Evolutionary conservation across 2,329 filamentous ascomycete genomes (phyloP), one percentile per base, ranked within the genome.

Genomic region (Penicillium sp.): DNA sequence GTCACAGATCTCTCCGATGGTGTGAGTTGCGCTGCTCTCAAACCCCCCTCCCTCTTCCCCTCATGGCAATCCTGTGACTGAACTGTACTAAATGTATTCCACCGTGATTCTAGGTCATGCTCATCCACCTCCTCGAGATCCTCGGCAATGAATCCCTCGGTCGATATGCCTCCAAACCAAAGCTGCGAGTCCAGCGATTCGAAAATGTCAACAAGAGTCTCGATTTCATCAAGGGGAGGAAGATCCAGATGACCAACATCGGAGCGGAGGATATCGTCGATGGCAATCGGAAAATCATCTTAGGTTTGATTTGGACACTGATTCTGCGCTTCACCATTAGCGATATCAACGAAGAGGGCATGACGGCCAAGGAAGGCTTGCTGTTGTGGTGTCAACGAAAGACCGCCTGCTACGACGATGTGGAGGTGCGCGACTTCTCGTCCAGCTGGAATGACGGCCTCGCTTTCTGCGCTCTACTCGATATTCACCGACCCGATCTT

Each of bases 291-390:
- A 99, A 97, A 80, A 97, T 99, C 68, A 96, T 97, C 54, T 81
- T 99, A 24, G 94, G 94, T 24, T 80, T 99, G 64, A 97, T 99
- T 74, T 99, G 94, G 94, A 99, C 92, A 5, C 81, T 99, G 57
- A 99, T 99, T 87, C 80, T 97, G 61, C 84, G 94, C 44, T 99
- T 99, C 73, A 99, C 94, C 62, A 99, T 99, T 71, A 97, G 88
- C 72, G 94, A 99, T 74, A 99, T 99, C 78, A 97, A 95, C 71
- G 89, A 93, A 73, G 94, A 97, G 80, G 94, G 94, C 60, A 88
- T 97, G 85, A 97, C 93, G 46, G 94, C 94, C 52, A 97, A 97
- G 74, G 94, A 97, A 71, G 94, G 94, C 57, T 77, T 99, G 65
- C 76, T 99, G 51, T 77, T 99, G 20, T 99, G 94, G 94, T 99